phyloP scores from a whole-genome alignment of 2,329 filamentous ascomycete species.

The Cladosporium halotolerans region DNA sequence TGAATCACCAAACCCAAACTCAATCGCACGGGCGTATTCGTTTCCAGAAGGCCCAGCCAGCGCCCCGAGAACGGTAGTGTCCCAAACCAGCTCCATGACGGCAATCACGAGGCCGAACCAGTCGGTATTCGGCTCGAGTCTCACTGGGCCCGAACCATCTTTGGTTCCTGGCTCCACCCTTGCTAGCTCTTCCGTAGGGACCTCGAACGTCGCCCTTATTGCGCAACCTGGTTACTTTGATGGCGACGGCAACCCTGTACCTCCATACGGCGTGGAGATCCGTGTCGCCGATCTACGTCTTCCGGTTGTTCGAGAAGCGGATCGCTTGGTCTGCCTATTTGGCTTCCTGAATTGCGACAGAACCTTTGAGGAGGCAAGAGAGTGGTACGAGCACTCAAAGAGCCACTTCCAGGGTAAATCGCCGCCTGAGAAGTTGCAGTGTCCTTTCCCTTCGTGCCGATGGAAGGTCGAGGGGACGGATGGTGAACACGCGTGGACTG shows the following conservation, averaged over 20 bases:
- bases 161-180: neutral
- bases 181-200: constrained; percentile 5
- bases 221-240: neutral
- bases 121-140: neutral
- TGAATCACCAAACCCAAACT: neutral
- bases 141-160: neutral
- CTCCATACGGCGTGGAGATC: neutral
- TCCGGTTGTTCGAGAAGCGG: neutral
- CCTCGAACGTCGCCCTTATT: neutral
- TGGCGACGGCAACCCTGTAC: neutral
- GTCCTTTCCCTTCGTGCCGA: constrained; percentile 16
- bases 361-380: neutral
- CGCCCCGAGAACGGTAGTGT: neutral
- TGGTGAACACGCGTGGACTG: constrained; percentile 16
- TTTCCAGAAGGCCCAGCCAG: constrained; percentile 3
- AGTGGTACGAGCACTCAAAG: constrained; percentile 18
- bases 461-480: constrained; percentile 3
- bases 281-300: neutral
- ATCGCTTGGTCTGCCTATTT: constrained; percentile 14
- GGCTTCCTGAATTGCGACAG: constrained; percentile 16
- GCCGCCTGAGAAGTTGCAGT: constrained; percentile 14
- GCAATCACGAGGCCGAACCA: neutral
- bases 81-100: neutral
- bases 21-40: neutral
- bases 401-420: constrained; percentile 12